phyloP scores from a whole-genome alignment of 176 grass and related monocot genomes.

The Luzula sylvatica region DNA sequence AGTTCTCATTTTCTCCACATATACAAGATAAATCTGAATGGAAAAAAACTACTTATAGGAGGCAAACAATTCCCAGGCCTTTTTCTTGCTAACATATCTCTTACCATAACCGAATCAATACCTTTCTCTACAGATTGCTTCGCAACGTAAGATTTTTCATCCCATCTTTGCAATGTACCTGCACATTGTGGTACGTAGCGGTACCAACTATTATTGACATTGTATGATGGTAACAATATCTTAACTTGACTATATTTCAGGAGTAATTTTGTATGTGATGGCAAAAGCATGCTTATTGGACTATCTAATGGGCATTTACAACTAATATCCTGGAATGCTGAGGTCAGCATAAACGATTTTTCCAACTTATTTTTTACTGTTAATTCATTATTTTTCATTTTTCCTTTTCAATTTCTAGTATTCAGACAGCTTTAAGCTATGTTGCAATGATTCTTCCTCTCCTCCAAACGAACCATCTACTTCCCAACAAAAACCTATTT shows the following conservation, averaged over 20 bases:
- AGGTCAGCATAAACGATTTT: constrained; percentile 59
- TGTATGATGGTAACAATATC: constrained; percentile 17
- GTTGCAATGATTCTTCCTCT: constrained; percentile 41
- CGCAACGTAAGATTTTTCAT: constrained; percentile 48
- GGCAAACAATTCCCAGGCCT: constrained; percentile 69
- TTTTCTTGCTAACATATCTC: constrained; percentile 50
- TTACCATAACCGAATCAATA: constrained; percentile 63
- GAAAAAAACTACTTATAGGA: constrained; percentile 70
- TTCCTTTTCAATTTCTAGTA: constrained; percentile 48
- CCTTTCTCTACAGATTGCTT: constrained; percentile 52
- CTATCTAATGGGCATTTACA: constrained; percentile 82
- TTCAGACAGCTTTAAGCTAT: constrained; percentile 54
- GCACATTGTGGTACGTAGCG: neutral
- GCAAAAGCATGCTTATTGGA: constrained; percentile 78
- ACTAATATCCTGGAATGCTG: constrained; percentile 83
- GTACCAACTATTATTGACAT: neutral
- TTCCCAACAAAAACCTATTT: constrained; percentile 8
- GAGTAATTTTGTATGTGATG: constrained; percentile 88
- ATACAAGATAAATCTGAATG: constrained; percentile 76
- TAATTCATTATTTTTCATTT: constrained; percentile 16
- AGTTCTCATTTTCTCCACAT: constrained; percentile 62
- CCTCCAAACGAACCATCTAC: constrained; percentile 32
- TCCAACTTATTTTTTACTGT: constrained; percentile 13
- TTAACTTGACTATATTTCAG: constrained; percentile 26
- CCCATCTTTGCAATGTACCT: neutral